Percentiles rank a stretch among this genome's conserved stretches.
Conservation (phyloP, 2,329 filamentous ascomycete species). For the Fusarium anthophilum region DNA sequence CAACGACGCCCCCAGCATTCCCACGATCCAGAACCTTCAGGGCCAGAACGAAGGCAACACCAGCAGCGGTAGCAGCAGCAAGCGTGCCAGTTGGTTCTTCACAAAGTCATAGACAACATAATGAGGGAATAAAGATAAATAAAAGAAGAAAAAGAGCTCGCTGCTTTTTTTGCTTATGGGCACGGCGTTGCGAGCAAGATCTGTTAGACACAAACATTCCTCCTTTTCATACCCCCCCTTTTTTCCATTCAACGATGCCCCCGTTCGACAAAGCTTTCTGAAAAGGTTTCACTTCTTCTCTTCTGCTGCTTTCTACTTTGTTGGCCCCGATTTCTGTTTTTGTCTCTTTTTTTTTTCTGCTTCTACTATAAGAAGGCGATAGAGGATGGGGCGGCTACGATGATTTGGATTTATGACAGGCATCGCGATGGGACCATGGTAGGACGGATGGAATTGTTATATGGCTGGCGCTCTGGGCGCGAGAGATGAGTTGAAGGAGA, state of each 20-base stretch:
- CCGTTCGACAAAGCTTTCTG: slow-evolving; percentile 29
- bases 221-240: slow-evolving; percentile 31
- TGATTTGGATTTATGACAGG: slow-evolving; percentile 45
- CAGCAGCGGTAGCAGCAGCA: slow-evolving; percentile 57
- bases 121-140: slow-evolving; percentile 32
- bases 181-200: slow-evolving; percentile 42
- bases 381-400: slow-evolving; percentile 41
- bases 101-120: slow-evolving; percentile 61
- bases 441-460: slow-evolving; percentile 29
- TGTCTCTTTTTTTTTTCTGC: slow-evolving; percentile 2
- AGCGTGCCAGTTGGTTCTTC: slow-evolving; percentile 80
- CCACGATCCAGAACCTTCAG: slow-evolving; percentile 66
- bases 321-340: slow-evolving; percentile 22
- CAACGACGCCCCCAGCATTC: slow-evolving; percentile 57
- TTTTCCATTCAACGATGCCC: slow-evolving; percentile 15
- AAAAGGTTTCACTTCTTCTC: slow-evolving; percentile 12
- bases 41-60: slow-evolving; percentile 20
- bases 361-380: slow-evolving; percentile 39
- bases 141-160: slow-evolving; percentile 32
- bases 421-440: slow-evolving; percentile 35
- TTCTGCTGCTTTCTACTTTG: slow-evolving; percentile 28
- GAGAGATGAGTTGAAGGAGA: background rate
- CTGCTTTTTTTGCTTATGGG: slow-evolving; percentile 40
- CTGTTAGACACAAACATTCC: slow-evolving; percentile 26
- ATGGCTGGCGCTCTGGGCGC: slow-evolving; percentile 28